phyloP scores from a whole-genome alignment of 768 basidiomycete species.

The Psilocybe tampanensis region DNA sequence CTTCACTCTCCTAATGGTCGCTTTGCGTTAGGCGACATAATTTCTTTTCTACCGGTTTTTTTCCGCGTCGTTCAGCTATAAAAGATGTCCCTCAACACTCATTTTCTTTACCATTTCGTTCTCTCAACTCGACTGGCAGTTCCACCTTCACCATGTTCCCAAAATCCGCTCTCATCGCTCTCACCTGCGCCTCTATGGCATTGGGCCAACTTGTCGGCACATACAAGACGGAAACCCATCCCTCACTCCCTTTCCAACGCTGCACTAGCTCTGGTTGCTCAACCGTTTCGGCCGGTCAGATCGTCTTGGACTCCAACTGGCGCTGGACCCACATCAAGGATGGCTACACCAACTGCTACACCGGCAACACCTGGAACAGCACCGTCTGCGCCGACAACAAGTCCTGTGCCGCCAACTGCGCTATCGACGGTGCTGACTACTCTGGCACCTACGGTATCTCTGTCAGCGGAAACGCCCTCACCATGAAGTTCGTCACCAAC shows the following conservation, averaged over 20 bases:
- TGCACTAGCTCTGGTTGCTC: conserved; percentile 47
- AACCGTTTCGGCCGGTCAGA: conserved; percentile 29
- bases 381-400: conserved; percentile 49
- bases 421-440: conserved; percentile 50
- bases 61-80: neutral
- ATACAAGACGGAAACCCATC: conserved; percentile 49
- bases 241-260: conserved; percentile 43
- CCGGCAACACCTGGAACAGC: conserved; percentile 55
- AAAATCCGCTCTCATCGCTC: conserved; percentile 38
- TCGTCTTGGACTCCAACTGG: conserved; percentile 61
- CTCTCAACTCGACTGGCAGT: neutral
- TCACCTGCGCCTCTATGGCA: conserved; percentile 43
- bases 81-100: neutral
- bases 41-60: neutral
- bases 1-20: neutral
- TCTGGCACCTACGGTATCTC: conserved; percentile 53
- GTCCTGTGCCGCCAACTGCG: conserved; percentile 47
- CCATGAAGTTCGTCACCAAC: conserved; percentile 40
- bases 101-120: conserved; percentile 1
- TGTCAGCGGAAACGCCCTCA: conserved; percentile 45
- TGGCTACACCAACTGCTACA: conserved; percentile 49
- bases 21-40: neutral
- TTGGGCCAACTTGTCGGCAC: conserved; percentile 58
- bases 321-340: conserved; percentile 49
- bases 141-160: conserved; percentile 34